A percentile compares a stretch with the other conserved stretches of the same genome.
Evolutionary conservation across 2,329 filamentous ascomycete genomes (phyloP).

Genomic region (Venturia effusa): DNA sequence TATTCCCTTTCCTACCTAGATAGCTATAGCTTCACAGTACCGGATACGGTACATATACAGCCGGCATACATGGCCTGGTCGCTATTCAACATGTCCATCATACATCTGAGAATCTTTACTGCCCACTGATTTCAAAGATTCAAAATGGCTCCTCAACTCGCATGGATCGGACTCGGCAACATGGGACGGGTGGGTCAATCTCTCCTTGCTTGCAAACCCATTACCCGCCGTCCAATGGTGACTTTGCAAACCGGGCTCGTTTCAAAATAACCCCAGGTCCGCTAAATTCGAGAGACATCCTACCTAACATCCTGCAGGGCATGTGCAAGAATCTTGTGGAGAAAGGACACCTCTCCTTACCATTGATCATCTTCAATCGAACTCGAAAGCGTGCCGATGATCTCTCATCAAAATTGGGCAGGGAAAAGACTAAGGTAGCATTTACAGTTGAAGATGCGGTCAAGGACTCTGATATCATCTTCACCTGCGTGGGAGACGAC

Average conservation of each 20-base stretch:
- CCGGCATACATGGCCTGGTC: not conserved
- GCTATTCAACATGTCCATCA: not conserved
- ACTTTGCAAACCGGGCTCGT: too few relatives aligned
- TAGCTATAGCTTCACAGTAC: too few relatives aligned
- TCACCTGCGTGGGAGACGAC: slow-evolving; percentile 73
- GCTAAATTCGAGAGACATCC: not conserved
- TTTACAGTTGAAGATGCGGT: slow-evolving; percentile 56
- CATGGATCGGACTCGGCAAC: slow-evolving; percentile 79
- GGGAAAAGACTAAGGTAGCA: slow-evolving; percentile 53
- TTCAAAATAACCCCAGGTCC: too few relatives aligned
- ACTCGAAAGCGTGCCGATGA: slow-evolving; percentile 55
- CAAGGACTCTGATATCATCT: slow-evolving; percentile 62
- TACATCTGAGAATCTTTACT: not conserved
- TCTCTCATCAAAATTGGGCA: slow-evolving; percentile 48
- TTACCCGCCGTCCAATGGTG: not conserved
- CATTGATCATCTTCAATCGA: slow-evolving; percentile 73
- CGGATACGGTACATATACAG: too few relatives aligned
- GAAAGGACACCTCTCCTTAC: slow-evolving; percentile 61
- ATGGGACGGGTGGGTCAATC: slow-evolving; percentile 62
- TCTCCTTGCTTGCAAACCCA: not conserved
- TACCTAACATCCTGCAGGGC: slow-evolving; percentile 39
- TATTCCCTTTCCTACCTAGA: too few relatives aligned
- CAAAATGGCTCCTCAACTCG: slow-evolving; percentile 42
- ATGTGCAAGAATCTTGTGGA: slow-evolving; percentile 77
- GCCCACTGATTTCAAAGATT: not conserved